Base-by-base conservation (phyloP, 1,284 basidiomycete genomes). In the Veloboletus limbatus region DNA sequence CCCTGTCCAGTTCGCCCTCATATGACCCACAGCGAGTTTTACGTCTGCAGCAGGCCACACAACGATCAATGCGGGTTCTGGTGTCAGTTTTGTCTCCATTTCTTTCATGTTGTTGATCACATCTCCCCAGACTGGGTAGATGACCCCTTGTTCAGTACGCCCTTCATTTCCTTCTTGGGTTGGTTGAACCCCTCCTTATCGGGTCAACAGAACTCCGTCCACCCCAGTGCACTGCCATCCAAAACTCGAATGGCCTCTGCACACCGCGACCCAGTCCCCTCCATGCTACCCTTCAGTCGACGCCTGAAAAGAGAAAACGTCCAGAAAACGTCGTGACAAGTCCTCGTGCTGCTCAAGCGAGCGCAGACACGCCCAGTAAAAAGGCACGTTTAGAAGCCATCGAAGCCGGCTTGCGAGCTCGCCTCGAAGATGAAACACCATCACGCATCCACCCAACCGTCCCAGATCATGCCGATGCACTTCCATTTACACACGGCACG, bases 41-140 rank as follows among this genome's bases (percentile, higher is more conserved):
- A 68, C 11, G 13, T 1, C 40, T 57, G 53, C 22, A 69, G 66
- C 45, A 31, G 45, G 28, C 37, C 40, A 11, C 53, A 46, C 16
- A 46, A 40, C 18, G 57, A 63, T 2, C 45, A 39, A 7, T 75
- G 74, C 41, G 36, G 41, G 0, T 73, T 71, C 45, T 75, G 62
- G 18, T 57, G 74, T 75, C 44, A 48, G 67, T 57, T 14, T 6
- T 8, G 3, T 30, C 16, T 33, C 7, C 13, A 6, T 11, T 6
- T 17, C 25, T 17, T 24, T 18, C 22, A 17, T 20, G 20, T 40
- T 48, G 8, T 40, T 48, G 8, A 49, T 46, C 24, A 17, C 22
- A 33, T 18, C 33, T 8, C 30, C 34, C 37, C 49, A 75, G 73
- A 60, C 16, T 75, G 73, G 74, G 63, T 47, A 21, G 68, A 73